A percentile compares a stretch with the other conserved stretches of the same genome.
Evolutionary conservation across 129 eudicot species (phyloP).

Genomic region (Centaurea solstitialis): DNA sequence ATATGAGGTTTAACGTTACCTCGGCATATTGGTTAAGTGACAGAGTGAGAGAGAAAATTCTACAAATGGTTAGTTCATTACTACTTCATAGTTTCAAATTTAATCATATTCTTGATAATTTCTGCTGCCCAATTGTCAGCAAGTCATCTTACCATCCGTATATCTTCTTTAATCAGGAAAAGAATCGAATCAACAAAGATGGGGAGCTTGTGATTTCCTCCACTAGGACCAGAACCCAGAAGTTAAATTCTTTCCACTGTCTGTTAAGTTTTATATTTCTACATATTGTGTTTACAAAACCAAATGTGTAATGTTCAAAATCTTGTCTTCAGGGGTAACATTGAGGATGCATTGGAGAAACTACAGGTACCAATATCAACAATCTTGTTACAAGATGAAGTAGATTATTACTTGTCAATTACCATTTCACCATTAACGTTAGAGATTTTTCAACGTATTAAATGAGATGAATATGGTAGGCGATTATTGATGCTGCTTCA

Average conservation of each 20-base stretch:
- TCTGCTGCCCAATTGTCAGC: background rate
- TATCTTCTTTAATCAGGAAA: constrained; percentile 56
- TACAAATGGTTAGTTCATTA: constrained; percentile 72
- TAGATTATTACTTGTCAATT: background rate
- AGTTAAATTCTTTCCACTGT: constrained; percentile 45
- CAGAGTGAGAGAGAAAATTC: constrained; percentile 71
- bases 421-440: background rate
- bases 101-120: background rate
- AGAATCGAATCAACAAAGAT: constrained; percentile 89
- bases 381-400: background rate
- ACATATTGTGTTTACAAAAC: constrained; percentile 1
- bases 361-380: constrained; percentile 61
- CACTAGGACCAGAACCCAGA: constrained; percentile 81
- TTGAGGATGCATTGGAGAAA: constrained; percentile 77
- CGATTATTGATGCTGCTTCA: constrained; percentile 90
- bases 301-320: constrained; percentile 9
- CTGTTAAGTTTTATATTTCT: background rate
- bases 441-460: background rate
- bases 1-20: constrained; percentile 89
- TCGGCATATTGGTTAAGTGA: constrained; percentile 86
- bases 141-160: background rate
- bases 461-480: constrained; percentile 44
- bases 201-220: constrained; percentile 94
- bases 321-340: constrained; percentile 65
- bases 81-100: background rate